phyloP scores from a whole-genome alignment of 2,329 filamentous ascomycete genomes.

The Arthrobotrys sinensis region DNA sequence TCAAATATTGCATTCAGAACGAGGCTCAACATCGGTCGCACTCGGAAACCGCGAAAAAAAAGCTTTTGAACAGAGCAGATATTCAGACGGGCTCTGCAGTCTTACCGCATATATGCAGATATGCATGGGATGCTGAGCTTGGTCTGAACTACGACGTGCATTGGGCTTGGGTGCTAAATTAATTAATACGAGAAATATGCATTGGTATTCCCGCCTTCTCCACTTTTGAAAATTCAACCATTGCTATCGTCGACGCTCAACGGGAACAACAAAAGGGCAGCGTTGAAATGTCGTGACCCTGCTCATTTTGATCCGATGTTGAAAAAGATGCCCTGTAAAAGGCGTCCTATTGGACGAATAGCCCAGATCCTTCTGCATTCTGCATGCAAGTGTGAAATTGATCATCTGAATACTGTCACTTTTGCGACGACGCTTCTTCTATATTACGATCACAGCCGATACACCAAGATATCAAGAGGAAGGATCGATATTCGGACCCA shows the following conservation, averaged over 20 bases:
- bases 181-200: slow-evolving; percentile 60
- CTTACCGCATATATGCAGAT: slow-evolving; percentile 46
- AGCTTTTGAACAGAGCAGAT: slow-evolving; percentile 1
- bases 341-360: slow-evolving; percentile 38
- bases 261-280: slow-evolving; percentile 49
- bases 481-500: slow-evolving; percentile 54
- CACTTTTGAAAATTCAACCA: slow-evolving; percentile 36
- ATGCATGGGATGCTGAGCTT: slow-evolving; percentile 37
- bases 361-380: slow-evolving; percentile 54
- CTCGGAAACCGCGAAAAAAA: slow-evolving; percentile 51
- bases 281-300: slow-evolving; percentile 27
- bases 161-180: slow-evolving; percentile 19
- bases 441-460: slow-evolving; percentile 30
- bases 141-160: slow-evolving; percentile 44
- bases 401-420: slow-evolving; percentile 54
- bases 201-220: slow-evolving; percentile 56
- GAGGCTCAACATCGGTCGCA: slow-evolving; percentile 49
- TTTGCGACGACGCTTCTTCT: background rate
- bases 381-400: slow-evolving; percentile 59
- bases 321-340: slow-evolving; percentile 29
- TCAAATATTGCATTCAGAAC: slow-evolving; percentile 40
- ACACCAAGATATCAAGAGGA: slow-evolving; percentile 33
- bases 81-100: slow-evolving; percentile 42
- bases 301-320: slow-evolving; percentile 56
- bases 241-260: slow-evolving; percentile 23